Base-by-base conservation (phyloP, 805 yeast species). In the Yamadazyma sp. region DNA sequence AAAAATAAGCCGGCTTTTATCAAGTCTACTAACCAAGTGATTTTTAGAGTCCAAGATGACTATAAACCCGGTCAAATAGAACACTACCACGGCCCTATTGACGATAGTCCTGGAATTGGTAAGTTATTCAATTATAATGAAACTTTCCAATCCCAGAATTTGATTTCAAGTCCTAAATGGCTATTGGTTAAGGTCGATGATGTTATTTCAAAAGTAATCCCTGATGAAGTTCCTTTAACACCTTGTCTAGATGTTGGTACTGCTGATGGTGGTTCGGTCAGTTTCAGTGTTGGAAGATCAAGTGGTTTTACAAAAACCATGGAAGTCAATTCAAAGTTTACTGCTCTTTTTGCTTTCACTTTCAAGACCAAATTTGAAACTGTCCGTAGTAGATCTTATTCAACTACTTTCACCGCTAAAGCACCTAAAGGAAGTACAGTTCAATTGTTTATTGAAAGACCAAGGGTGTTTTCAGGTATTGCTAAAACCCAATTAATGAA, bases 211-310 rank as follows among this genome's bases (percentile, higher is more conserved):
- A 27, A 37, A n/a, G 12, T 16, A 5, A 30, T 35, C 7, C 40
- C 39, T 2, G 47, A 40, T 10, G 33, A 30, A 7, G 17, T 47
- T 8, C 52, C 53, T 11, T 23, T 49, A 0, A 41, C 39, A 20
- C 38, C 51, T 1, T 49, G 53, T 28, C 34, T 45, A 10, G 47
- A 46, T 14, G 33, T 37, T 2, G 36, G 39, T 7, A 16, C 25
- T 22, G 52, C 49, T 2, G 42, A 41, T 27, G 44, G 42, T 11
- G 53, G 53, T 4, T 33, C 47, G 1, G 23, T 48, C 2, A 17
- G 39, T n/a, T 39, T 39, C 19, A 33, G 33, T 16, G 27, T 39
- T 24, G 43, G 41, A 2, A 8, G 37, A 2, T 30, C 35, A 10
- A 21, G 31, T 18, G 14, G 34, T 8, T 27, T 33, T 22, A 30